Evolutionary conservation across 176 grass and related monocot species (phyloP).

Genomic region (Hyparrhenia diplandra): DNA sequence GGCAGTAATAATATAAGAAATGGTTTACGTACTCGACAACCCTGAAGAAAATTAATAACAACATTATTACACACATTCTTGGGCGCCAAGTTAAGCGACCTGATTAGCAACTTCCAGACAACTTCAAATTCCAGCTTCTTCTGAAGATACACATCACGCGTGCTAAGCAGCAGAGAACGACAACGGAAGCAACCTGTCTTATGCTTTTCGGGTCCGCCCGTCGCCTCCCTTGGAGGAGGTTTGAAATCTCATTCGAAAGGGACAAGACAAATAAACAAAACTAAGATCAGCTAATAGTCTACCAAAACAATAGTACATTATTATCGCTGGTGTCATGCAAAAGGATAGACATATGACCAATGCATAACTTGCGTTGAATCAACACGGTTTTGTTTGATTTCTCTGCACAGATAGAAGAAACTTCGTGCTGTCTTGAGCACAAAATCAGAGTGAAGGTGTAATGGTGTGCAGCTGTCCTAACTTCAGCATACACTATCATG

Average conservation of each 20-base stretch:
- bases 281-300: not conserved
- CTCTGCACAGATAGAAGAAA: not conserved
- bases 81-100: not conserved
- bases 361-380: not conserved
- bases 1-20: too few species aligned
- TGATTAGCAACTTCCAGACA: not conserved
- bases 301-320: not conserved
- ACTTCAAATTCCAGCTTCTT: not conserved
- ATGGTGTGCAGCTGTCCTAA: not conserved
- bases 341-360: not conserved
- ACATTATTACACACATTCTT: not conserved
- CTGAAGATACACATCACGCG: not conserved
- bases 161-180: not conserved
- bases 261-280: not conserved
- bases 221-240: not conserved
- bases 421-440: not conserved
- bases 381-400: not conserved
- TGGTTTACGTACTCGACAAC: not conserved
- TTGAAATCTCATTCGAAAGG: not conserved
- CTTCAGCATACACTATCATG: not conserved
- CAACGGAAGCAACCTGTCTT: not conserved
- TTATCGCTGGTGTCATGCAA: not conserved
- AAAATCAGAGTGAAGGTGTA: not conserved
- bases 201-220: not conserved
- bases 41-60: not conserved